Percentiles rank a stretch among this genome's conserved stretches.
phyloP scores from a whole-genome alignment of 2,329 filamentous ascomycete genomes.

The Curvularia hawaiiensis region DNA sequence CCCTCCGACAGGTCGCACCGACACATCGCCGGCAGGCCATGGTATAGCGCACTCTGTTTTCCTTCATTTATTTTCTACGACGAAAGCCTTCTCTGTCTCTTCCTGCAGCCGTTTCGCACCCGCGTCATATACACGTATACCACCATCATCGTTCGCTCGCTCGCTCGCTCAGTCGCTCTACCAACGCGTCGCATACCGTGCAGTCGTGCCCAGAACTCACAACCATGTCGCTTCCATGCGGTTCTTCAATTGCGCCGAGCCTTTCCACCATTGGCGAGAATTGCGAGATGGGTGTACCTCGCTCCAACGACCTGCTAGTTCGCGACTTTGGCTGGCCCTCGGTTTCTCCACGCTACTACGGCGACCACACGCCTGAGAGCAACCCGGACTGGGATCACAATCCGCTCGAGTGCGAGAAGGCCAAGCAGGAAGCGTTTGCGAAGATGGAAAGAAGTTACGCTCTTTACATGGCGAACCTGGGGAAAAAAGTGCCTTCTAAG shows the following conservation, averaged over 20 bases:
- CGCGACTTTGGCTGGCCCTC: constrained; percentile 33
- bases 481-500: constrained; percentile 14
- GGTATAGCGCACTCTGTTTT: constrained; percentile 9
- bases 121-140: neutral
- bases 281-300: constrained; percentile 11
- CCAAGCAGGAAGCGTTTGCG: constrained; percentile 28
- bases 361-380: constrained; percentile 35
- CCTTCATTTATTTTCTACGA: neutral
- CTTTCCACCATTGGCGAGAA: constrained; percentile 22
- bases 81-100: neutral
- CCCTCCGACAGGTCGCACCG: constrained; percentile 2
- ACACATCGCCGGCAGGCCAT: constrained; percentile 10
- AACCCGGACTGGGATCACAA: constrained; percentile 35
- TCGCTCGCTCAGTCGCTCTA: neutral
- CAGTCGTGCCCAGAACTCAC: neutral
- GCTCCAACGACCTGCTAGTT: constrained; percentile 17
- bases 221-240: constrained; percentile 19
- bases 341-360: constrained; percentile 29
- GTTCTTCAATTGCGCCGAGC: constrained; percentile 16
- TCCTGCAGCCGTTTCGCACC: neutral
- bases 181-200: constrained; percentile 13
- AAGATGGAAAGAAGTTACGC: constrained; percentile 33
- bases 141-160: constrained; percentile 4
- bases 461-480: constrained; percentile 31
- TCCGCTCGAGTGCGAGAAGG: constrained; percentile 27